Conservation (phyloP, 129 eudicot species). For the Dittrichia graveolens region DNA sequence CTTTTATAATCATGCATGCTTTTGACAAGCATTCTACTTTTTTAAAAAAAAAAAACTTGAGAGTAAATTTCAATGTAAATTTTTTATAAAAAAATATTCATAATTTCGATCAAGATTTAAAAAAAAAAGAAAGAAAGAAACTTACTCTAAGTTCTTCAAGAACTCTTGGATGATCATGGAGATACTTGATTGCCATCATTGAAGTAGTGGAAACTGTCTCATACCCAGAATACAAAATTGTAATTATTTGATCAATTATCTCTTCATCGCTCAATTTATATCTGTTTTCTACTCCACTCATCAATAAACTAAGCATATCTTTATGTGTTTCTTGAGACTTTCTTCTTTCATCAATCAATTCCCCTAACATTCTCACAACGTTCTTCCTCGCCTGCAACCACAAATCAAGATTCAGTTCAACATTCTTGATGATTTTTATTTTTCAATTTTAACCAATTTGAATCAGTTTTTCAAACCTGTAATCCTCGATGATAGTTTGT, state of each 20-base stretch:
- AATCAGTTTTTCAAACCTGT: constrained; percentile 49
- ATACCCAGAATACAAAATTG: constrained; percentile 92
- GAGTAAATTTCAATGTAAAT: too few relatives aligned
- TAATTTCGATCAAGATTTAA: background rate
- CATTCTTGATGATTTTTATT: background rate
- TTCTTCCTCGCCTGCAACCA: constrained; percentile 78
- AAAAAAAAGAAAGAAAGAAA: constrained; percentile 2
- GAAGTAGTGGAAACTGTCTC: constrained; percentile 99
- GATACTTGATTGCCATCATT: constrained; percentile 99
- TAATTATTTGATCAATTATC: constrained; percentile 89
- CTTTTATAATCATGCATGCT: too few relatives aligned
- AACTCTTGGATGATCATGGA: constrained; percentile 92
- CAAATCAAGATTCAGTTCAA: background rate
- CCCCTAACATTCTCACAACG: constrained; percentile 60
- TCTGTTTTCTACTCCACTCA: constrained; percentile 65
- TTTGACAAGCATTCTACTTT: too few relatives aligned
- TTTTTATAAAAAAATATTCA: background rate
- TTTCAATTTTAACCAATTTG: background rate
- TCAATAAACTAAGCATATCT: constrained; percentile 77
- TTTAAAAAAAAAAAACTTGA: too few relatives aligned
- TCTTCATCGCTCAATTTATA: constrained; percentile 83
- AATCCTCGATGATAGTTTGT: constrained; percentile 79
- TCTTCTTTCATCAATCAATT: constrained; percentile 66
- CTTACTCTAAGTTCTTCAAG: constrained; percentile 94
- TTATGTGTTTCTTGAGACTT: constrained; percentile 47